These are phyloP conservation scores for Domatiomyces globalis DNA, from an alignment of 2,329 filamentous ascomycete genomes.

Conservation along the genomic window DNA sequence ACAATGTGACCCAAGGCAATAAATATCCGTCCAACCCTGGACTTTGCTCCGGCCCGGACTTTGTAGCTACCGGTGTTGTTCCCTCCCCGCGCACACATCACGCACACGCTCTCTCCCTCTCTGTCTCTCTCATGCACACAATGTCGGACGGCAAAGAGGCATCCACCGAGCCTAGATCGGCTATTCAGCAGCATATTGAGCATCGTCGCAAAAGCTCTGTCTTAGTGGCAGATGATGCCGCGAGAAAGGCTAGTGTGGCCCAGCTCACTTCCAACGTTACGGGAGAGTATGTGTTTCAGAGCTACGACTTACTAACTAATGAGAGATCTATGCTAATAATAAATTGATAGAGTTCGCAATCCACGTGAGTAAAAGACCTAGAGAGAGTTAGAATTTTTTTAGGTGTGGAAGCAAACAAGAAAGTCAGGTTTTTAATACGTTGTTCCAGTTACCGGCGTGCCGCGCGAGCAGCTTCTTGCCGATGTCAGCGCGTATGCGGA, in stretches of 20 bases:
- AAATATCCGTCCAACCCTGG: no score
- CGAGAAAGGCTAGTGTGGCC: constrained; percentile 17
- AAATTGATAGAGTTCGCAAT: background rate
- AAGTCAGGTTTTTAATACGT: background rate
- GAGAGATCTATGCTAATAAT: background rate
- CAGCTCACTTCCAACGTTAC: constrained; percentile 22
- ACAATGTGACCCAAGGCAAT: no score
- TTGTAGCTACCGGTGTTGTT: no score
- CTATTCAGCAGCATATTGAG: background rate
- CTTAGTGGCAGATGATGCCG: constrained; percentile 11
- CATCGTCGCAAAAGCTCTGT: constrained; percentile 5
- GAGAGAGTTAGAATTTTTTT: no score
- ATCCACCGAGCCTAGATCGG: no score
- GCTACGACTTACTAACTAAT: background rate
- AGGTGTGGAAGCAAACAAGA: background rate
- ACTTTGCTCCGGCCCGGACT: no score
- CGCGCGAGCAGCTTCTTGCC: constrained; percentile 19
- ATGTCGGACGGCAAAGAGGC: background rate
- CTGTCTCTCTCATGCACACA: no score
- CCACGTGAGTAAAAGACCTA: background rate
- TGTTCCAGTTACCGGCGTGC: constrained; percentile 15
- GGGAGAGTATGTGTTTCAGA: constrained; percentile 21
- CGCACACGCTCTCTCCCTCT: background rate
- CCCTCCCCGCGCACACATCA: no score
- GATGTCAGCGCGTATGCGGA: constrained; percentile 31